Evolutionary conservation across 2,329 filamentous ascomycete species (phyloP), one percentile per base, ranked within the genome.

Genomic region (Dryadomyces quercivorus): DNA sequence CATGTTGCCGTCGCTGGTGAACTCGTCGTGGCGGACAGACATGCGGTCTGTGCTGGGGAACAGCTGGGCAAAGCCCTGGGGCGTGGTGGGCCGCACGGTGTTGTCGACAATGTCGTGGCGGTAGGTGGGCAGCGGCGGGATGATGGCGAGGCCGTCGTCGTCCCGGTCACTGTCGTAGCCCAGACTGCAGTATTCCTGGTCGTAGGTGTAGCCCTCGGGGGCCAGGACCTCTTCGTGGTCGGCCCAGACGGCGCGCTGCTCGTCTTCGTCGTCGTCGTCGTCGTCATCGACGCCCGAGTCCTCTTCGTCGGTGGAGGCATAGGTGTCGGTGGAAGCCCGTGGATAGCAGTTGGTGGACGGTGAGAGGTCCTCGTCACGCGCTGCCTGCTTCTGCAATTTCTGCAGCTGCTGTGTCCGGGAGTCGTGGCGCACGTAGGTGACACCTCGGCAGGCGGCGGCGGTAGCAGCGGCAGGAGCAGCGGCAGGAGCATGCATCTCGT

Each of bases 1-100:
- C 89, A 96, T 94, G 74, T 96, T 95, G 40, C 92, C 92, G 66
- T 98, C 92, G 4, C 84, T 71, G 0, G 90, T 93, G 50, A 88
- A 82, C 69, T 96, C 89, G 66, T 97, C 93, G 66, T 97, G 92
- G 31, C 86, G 82, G 64, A 98, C 89, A 40, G 81, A 81, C 52
- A 97, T 72, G 55, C 87, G 81, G 66, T 89, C 82, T 61, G 84
- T 78, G 9, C 91, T 94, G 12, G 93, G 92, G 67, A 96, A 98
- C 53, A 95, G 78, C 53, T 84, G 78, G 26, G 83, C 84, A 66
- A 97, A 97, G 61, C 91, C 85, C 56, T 84, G 76, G 3, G 92
- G 86, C 1, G 85, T 91, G 1, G 90, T 88, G 12, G 90, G 80
- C 31, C 88, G 77, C 38, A 87, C 81, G 59, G 85, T 80, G 59